Evolutionary conservation across 352 stramenopile species (phyloP), one percentile per base, ranked within the genome.

Genomic region (Phytophthora fragariaefolia): DNA sequence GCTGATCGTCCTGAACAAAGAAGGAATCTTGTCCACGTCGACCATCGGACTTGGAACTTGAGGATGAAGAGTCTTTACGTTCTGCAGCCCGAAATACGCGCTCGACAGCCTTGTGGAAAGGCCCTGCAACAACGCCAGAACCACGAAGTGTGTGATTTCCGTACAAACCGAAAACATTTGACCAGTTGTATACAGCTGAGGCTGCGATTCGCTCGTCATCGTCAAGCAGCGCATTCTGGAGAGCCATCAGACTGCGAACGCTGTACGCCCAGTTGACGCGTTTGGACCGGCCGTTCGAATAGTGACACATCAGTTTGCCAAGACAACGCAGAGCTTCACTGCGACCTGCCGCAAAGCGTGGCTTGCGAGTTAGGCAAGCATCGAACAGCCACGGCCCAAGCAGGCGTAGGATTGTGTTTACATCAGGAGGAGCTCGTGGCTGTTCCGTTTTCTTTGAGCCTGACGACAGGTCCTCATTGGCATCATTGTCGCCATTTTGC

Each of bases 361-460:
- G 66, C 22, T 87, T 89, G 10, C 88, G 86, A 13, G 78, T 92
- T 43, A 96, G 68, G 38, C 82, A 94, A 6, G 88, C 88, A 42
- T 96, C 88, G 68, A 96, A 96, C 0, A 96, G 62, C 88, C 88
- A 96, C 12, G 88, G 87, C 3, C 88, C 88, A 15, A 96, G 71
- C 51, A 96, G 48, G 7, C 88, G 73, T 24, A 96, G 50, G 28
- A 96, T 86, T 1, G 88, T 91, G 63, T 96, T 96, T 18, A 95
- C 83, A 55, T 96, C 88, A 27, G 88, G 88, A n/a, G 88, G 84
- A 17, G 82, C 82, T 52, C 85, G 75, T 7, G 82, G 69, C 42
- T 85, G 82, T 6, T 74, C 65, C 4, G 58, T 43, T 1, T 48
- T 71, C 9, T 42, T 70, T 32, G 66, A 15, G 4, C 59, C 22